Evolutionary conservation across 1,139 yeast species (phyloP).

Genomic region (Tardiomyces depauwii): DNA sequence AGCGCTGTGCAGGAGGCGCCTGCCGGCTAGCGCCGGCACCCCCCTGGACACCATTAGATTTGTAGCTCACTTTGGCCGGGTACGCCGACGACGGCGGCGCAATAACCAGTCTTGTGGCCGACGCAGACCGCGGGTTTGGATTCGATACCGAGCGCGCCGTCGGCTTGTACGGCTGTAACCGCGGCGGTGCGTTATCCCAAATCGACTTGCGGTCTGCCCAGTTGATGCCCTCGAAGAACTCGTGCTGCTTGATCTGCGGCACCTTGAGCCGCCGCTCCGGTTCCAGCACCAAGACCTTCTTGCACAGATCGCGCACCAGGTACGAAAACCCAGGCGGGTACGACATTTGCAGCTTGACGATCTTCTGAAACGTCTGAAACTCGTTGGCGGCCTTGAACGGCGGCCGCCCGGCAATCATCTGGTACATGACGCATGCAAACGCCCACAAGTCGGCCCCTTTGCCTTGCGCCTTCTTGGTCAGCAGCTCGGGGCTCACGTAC

Average conservation of each 20-base stretch:
- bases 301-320: constrained; percentile 59
- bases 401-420: constrained; percentile 88
- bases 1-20: not conserved
- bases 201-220: constrained; percentile 54
- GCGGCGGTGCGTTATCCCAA: constrained; percentile 70
- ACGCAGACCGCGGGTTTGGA: constrained; percentile 2
- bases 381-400: constrained; percentile 97
- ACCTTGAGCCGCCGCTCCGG: constrained; percentile 59
- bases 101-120: not conserved
- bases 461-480: constrained; percentile 75
- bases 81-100: constrained; percentile 1
- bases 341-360: constrained; percentile 70
- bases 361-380: constrained; percentile 86
- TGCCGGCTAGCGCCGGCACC: constrained; percentile 1
- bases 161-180: constrained; percentile 60
- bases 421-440: constrained; percentile 84
- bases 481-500: constrained; percentile 84
- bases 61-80: not conserved
- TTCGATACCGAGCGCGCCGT: constrained; percentile 15
- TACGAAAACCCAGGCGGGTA: constrained; percentile 73
- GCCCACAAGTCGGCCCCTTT: constrained; percentile 95
- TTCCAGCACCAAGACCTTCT: constrained; percentile 50
- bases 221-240: constrained; percentile 55
- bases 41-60: not conserved
- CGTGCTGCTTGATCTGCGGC: constrained; percentile 56